Percentiles rank a stretch among this genome's conserved stretches.
Conservation (phyloP, 306 rosid genomes). For the Sechiopsis laciniata region DNA sequence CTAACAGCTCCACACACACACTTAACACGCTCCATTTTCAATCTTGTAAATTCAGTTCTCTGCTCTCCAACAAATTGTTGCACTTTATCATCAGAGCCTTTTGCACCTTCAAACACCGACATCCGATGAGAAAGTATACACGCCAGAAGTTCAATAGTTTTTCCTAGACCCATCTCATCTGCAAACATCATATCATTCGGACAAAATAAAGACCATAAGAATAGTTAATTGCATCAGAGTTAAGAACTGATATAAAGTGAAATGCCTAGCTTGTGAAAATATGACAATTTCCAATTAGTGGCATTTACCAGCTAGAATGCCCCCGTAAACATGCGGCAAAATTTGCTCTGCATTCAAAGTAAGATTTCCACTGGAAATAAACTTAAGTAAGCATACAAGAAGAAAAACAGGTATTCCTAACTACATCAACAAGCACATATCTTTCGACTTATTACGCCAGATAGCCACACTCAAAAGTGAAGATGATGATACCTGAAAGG, state of each 20-base stretch:
- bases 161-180: slow-evolving; percentile 98
- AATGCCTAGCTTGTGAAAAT: neutral
- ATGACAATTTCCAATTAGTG: slow-evolving; percentile 3
- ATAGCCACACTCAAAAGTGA: slow-evolving; percentile 14
- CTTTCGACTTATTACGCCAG: neutral
- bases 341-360: slow-evolving; percentile 51
- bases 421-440: slow-evolving; percentile 24
- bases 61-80: slow-evolving; percentile 34
- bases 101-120: slow-evolving; percentile 44
- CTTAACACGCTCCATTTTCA: slow-evolving; percentile 81
- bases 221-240: neutral
- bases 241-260: neutral
- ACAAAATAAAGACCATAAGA: slow-evolving; percentile 26
- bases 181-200: slow-evolving; percentile 26
- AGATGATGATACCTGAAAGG: slow-evolving; percentile 70
- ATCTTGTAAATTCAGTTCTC: slow-evolving; percentile 47
- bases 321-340: slow-evolving; percentile 64
- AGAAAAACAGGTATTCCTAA: slow-evolving; percentile 14
- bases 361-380: slow-evolving; percentile 72
- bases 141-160: slow-evolving; percentile 90
- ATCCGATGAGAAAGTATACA: slow-evolving; percentile 71
- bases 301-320: slow-evolving; percentile 90
- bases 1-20: slow-evolving; percentile 86
- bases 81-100: slow-evolving; percentile 29
- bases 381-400: slow-evolving; percentile 30